Percentiles rank a stretch among this genome's conserved stretches.
Evolutionary conservation across 352 stramenopile species (phyloP).

Genomic region (Aphanomyces cochlioides): DNA sequence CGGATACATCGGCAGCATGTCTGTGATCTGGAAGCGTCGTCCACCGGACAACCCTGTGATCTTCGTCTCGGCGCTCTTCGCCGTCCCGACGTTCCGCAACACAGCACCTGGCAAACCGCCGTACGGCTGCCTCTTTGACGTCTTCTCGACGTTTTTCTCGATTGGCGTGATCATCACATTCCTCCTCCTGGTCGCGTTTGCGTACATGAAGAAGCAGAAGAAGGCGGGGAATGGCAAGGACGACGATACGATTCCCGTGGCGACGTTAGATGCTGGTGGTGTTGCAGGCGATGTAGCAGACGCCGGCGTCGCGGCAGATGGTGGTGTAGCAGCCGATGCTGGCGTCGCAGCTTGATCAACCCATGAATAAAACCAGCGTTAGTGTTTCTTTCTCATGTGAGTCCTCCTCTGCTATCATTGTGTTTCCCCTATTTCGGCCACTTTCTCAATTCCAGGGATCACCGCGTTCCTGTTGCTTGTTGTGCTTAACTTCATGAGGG

Average conservation of each 20-base stretch:
- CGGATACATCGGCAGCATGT: conserved; percentile 30
- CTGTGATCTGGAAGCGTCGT: conserved; percentile 21
- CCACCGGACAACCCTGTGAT: conserved; percentile 23
- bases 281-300: conserved; percentile 3
- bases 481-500: too few relatives aligned
- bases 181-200: conserved; percentile 21
- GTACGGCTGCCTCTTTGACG: conserved; percentile 27
- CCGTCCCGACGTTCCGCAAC: conserved; percentile 26
- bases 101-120: conserved; percentile 22
- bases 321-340: not conserved
- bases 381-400: too few relatives aligned
- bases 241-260: conserved; percentile 16
- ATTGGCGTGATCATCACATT: conserved; percentile 28
- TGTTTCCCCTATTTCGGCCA: too few relatives aligned
- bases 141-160: conserved; percentile 22
- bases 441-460: too few relatives aligned
- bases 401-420: too few relatives aligned
- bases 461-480: too few relatives aligned
- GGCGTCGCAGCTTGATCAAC: too few relatives aligned
- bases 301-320: not conserved
- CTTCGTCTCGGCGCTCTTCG: conserved; percentile 26
- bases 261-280: not conserved
- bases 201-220: conserved; percentile 27
- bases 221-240: not conserved
- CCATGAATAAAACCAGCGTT: too few relatives aligned